Conservation (phyloP, 1,139 yeast genomes). For the Fermentozyma sake region DNA sequence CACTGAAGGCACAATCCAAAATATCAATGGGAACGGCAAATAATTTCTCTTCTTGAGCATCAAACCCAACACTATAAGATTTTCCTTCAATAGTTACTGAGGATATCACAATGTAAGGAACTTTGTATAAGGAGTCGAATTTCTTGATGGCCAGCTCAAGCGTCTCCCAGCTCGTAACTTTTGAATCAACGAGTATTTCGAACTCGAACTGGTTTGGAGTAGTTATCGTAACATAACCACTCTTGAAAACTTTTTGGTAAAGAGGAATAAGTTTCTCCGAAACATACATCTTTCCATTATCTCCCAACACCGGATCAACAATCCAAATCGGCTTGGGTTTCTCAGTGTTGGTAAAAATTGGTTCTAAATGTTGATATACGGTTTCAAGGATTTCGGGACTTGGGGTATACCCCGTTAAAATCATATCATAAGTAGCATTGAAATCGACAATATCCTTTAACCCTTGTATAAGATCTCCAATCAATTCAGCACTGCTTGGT, state of each 20-base stretch:
- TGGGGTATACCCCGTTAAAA: slow-evolving; percentile 73
- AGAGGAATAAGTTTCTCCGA: slow-evolving; percentile 29
- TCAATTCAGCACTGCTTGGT: slow-evolving; percentile 14
- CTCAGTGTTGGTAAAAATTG: slow-evolving; percentile 13
- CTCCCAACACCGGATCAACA: slow-evolving; percentile 40
- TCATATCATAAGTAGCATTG: slow-evolving; percentile 46
- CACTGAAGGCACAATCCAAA: slow-evolving; percentile 37
- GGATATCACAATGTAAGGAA: slow-evolving; percentile 30
- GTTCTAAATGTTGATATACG: slow-evolving; percentile 38
- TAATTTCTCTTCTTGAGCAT: slow-evolving; percentile 7
- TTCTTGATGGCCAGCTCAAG: slow-evolving; percentile 17
- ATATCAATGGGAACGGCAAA: slow-evolving; percentile 29
- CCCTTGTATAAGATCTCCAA: slow-evolving; percentile 21
- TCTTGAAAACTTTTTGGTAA: slow-evolving; percentile 20
- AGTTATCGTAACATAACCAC: slow-evolving; percentile 28
- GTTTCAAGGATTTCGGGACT: slow-evolving; percentile 48
- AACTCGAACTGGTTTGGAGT: slow-evolving; percentile 43
- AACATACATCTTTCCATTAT: slow-evolving; percentile 35
- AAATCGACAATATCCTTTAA: slow-evolving; percentile 19
- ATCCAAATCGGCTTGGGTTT: slow-evolving; percentile 21
- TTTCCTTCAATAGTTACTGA: slow-evolving; percentile 27
- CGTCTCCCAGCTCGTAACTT: slow-evolving; percentile 18
- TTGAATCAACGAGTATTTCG: slow-evolving; percentile 25
- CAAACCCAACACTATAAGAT: slow-evolving; percentile 34
- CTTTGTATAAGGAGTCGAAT: slow-evolving; percentile 18